Conservation (phyloP, 306 rosid genomes). For the Erythrophleum fordii region DNA sequence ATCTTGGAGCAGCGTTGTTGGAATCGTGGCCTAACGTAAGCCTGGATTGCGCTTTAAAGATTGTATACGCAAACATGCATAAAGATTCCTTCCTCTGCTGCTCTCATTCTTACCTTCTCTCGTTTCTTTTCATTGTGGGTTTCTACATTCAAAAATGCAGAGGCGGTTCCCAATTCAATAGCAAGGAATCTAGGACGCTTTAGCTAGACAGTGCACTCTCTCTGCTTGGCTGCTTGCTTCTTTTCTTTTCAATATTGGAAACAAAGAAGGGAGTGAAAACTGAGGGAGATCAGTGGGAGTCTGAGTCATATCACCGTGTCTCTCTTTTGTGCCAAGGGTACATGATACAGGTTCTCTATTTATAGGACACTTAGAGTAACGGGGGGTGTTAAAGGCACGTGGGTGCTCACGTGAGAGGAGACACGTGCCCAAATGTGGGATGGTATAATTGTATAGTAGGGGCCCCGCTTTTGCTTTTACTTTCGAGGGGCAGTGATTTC, state of each 20-base stretch:
- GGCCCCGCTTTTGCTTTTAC: background rate
- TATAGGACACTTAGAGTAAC: conserved; percentile 46
- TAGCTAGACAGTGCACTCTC: no score
- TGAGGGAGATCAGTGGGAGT: background rate
- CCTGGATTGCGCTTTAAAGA: conserved; percentile 68
- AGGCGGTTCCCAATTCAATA: background rate
- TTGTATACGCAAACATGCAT: conserved; percentile 63
- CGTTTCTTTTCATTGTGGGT: background rate
- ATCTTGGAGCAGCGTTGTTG: conserved; percentile 57
- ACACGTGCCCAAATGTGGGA: conserved; percentile 55
- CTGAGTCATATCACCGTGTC: conserved; percentile 34
- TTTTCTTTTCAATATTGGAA: background rate
- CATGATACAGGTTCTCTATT: conserved; percentile 61
- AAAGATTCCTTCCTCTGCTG: conserved; percentile 26
- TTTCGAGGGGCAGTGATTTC: background rate
- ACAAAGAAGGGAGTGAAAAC: background rate
- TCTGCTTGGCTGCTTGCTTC: background rate
- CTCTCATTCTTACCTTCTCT: conserved; percentile 23
- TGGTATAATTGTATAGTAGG: background rate
- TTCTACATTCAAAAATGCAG: background rate
- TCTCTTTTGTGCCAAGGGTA: conserved; percentile 42
- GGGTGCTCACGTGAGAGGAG: conserved; percentile 54
- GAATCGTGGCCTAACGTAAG: conserved; percentile 60
- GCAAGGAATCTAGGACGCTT: background rate
- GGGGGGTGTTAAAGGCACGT: conserved; percentile 35